phyloP scores from a whole-genome alignment of 148 eudicot species.

The Dysphania ambrosioides region DNA sequence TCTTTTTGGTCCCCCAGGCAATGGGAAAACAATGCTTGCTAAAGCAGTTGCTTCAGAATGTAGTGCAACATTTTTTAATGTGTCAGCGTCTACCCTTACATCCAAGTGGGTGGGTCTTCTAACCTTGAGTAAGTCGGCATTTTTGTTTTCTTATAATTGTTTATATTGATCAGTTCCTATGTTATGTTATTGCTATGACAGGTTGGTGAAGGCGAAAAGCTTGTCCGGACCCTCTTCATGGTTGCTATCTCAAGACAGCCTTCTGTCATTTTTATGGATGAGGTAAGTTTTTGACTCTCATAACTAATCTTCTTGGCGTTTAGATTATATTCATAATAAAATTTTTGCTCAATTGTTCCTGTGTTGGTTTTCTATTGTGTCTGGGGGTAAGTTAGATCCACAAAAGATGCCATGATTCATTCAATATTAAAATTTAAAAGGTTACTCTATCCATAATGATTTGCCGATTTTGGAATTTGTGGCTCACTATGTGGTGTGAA shows the following conservation, averaged over 20 bases:
- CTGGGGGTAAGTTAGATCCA: background rate
- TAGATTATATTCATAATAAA: background rate
- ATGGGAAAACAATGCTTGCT: conserved; percentile 98
- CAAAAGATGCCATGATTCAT: background rate
- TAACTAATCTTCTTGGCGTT: background rate
- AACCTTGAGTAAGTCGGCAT: background rate
- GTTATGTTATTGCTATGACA: conserved; percentile 28
- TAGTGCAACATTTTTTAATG: conserved; percentile 89
- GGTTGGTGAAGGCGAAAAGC: conserved; percentile 99
- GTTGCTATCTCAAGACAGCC: conserved; percentile 91
- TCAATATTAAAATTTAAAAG: background rate
- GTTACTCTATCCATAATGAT: background rate
- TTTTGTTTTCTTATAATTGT: conserved; percentile 14
- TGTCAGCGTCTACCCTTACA: conserved; percentile 93
- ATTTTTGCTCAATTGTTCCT: background rate
- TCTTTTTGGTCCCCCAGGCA: conserved; percentile 99
- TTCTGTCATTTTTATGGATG: conserved; percentile 96
- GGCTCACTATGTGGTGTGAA: background rate
- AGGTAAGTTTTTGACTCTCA: conserved; percentile 41
- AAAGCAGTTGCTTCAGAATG: conserved; percentile 99
- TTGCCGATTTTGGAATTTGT: background rate
- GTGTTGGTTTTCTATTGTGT: background rate
- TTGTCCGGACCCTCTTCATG: conserved; percentile 86
- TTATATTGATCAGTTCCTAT: conserved; percentile 13
- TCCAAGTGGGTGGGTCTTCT: conserved; percentile 75